phyloP scores from a whole-genome alignment of 2,329 filamentous ascomycete species.

The Fusarium haematococcum region DNA sequence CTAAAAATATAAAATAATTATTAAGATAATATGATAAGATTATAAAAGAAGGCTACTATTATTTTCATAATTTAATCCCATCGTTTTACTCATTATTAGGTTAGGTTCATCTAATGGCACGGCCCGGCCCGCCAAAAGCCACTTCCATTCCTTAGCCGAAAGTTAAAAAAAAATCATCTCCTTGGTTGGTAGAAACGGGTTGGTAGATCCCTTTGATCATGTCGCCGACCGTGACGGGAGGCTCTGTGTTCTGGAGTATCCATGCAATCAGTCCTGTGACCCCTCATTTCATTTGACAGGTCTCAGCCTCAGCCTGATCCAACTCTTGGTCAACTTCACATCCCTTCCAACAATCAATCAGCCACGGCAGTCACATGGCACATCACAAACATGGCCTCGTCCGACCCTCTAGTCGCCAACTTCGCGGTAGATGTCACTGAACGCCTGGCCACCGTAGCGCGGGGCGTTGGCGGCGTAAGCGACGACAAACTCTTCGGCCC shows the following conservation, averaged over 20 bases:
- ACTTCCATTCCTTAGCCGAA: background rate
- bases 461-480: background rate
- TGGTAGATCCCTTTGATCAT: background rate
- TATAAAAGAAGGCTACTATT: background rate
- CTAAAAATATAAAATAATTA: background rate
- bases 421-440: background rate
- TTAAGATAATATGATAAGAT: background rate
- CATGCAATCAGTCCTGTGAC: background rate
- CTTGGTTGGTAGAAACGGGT: background rate
- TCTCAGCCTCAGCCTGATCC: background rate
- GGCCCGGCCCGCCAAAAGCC: background rate
- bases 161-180: background rate
- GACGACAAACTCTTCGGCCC: background rate
- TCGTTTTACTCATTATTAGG: background rate
- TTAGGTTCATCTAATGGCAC: background rate
- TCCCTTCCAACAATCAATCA: background rate
- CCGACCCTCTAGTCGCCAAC: background rate
- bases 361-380: background rate
- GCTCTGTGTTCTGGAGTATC: background rate
- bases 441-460: background rate
- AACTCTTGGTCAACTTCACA: background rate
- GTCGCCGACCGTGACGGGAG: background rate
- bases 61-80: background rate
- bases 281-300: background rate
- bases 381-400: background rate